These are phyloP conservation scores for Gastrodia elata DNA, from an alignment of 106 monocot genomes.

Conservation along the genomic window DNA sequence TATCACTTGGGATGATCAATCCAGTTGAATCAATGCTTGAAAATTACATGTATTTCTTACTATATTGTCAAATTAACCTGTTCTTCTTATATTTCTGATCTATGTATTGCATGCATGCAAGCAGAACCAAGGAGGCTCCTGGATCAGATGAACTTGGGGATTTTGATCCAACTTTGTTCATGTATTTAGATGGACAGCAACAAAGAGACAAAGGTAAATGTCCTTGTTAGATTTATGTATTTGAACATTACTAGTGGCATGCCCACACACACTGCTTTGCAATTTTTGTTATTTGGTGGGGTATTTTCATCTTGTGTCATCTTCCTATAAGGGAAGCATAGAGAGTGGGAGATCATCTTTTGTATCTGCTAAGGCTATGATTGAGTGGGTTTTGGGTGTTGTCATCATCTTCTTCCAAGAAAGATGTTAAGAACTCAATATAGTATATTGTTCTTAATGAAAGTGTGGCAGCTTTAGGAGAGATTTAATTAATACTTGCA, in stretches of 20 bases:
- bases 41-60: slow-evolving; percentile 31
- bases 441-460: not conserved
- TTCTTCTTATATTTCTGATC: not conserved
- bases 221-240: no score
- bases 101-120: not conserved
- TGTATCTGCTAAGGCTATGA: no score
- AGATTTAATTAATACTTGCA: slow-evolving; percentile 45
- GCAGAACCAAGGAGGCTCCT: slow-evolving; percentile 27
- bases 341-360: slow-evolving; percentile 35
- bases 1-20: slow-evolving; percentile 21
- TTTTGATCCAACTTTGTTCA: slow-evolving; percentile 71
- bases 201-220: no score
- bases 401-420: not conserved
- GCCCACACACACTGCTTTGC: no score
- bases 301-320: no score
- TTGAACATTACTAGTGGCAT: no score
- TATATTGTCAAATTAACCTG: not conserved
- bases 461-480: slow-evolving; percentile 16
- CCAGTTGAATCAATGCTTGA: slow-evolving; percentile 27
- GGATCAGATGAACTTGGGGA: slow-evolving; percentile 64
- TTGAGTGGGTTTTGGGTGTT: no score
- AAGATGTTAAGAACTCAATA: not conserved
- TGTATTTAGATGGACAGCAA: slow-evolving; percentile 77
- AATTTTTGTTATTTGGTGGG: no score
- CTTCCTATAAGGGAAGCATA: slow-evolving; percentile 75